A percentile compares a stretch with the other conserved stretches of the same genome.
phyloP scores from a whole-genome alignment of 306 rosid species.

The Pyrus communis region DNA sequence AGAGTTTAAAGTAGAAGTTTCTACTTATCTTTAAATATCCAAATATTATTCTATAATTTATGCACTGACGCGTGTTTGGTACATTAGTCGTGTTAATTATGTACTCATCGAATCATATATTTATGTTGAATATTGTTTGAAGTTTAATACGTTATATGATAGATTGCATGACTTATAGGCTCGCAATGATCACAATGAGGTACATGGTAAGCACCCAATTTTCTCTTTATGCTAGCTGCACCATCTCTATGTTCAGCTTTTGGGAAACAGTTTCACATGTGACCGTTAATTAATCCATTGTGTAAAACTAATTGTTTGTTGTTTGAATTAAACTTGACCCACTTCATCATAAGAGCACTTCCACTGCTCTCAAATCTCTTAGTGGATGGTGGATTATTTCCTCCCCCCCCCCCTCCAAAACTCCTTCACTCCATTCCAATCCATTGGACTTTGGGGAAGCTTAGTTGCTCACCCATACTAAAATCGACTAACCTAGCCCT shows the following conservation, averaged over 20 bases:
- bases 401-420: too few relatives aligned
- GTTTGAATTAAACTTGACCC: background rate
- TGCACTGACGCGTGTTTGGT: background rate
- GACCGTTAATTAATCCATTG: background rate
- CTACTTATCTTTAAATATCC: too few relatives aligned
- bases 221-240: background rate
- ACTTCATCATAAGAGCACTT: background rate
- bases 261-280: constrained; percentile 5
- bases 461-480: too few relatives aligned
- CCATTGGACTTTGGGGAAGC: too few relatives aligned
- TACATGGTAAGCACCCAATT: background rate
- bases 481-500: too few relatives aligned
- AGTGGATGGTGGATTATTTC: too few relatives aligned
- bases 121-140: background rate
- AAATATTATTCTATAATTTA: too few relatives aligned
- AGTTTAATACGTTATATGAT: background rate
- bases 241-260: background rate
- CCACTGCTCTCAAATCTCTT: too few relatives aligned
- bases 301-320: background rate
- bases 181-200: background rate
- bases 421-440: too few relatives aligned
- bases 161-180: background rate
- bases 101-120: background rate
- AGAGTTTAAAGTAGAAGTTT: too few relatives aligned
- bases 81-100: too few relatives aligned